Percentiles rank a stretch among this genome's conserved stretches.
These are phyloP conservation scores for Arbutus unedo DNA, from an alignment of 148 eudicot genomes.

Conservation along the genomic window DNA sequence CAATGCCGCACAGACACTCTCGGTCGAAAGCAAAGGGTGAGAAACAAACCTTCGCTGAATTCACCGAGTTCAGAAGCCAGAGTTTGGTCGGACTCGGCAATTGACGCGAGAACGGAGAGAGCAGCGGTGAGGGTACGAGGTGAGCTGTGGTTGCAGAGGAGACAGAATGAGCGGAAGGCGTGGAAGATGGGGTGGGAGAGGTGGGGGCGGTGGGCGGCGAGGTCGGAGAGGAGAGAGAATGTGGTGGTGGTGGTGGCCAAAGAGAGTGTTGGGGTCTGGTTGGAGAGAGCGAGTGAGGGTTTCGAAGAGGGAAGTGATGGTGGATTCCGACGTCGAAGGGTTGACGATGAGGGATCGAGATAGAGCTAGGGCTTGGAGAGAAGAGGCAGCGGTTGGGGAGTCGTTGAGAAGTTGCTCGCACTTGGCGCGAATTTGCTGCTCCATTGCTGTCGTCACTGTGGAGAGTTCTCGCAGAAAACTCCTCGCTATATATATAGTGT, in stretches of 20 bases:
- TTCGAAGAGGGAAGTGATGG: constrained; percentile 44
- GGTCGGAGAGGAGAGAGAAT: constrained; percentile 34
- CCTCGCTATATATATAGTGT: too few relatives aligned
- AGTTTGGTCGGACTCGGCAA: constrained; percentile 20
- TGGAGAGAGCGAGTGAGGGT: constrained; percentile 27
- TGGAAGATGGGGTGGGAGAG: constrained; percentile 28
- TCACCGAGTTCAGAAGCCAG: constrained; percentile 17
- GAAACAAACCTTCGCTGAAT: constrained; percentile 36
- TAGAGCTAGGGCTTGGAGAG: constrained; percentile 30
- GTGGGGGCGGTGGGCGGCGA: constrained; percentile 35
- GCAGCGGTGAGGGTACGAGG: constrained; percentile 30
- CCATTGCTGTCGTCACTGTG: constrained; percentile 26
- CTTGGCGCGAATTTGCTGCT: constrained; percentile 40
- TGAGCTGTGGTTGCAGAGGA: constrained; percentile 15
- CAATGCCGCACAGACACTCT: constrained; percentile 44
- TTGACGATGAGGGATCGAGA: constrained; percentile 51
- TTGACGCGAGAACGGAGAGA: constrained; percentile 47
- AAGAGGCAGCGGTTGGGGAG: constrained; percentile 14
- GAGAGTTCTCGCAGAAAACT: too few relatives aligned
- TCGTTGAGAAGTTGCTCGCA: constrained; percentile 19
- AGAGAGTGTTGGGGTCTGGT: constrained; percentile 7
- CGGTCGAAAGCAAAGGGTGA: constrained; percentile 44
- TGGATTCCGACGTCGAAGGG: constrained; percentile 50
- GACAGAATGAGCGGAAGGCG: constrained; percentile 23
- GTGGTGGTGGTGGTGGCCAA: constrained; percentile 16